Evolutionary conservation across 306 rosid species (phyloP).

Genomic region (Malus orientalis): DNA sequence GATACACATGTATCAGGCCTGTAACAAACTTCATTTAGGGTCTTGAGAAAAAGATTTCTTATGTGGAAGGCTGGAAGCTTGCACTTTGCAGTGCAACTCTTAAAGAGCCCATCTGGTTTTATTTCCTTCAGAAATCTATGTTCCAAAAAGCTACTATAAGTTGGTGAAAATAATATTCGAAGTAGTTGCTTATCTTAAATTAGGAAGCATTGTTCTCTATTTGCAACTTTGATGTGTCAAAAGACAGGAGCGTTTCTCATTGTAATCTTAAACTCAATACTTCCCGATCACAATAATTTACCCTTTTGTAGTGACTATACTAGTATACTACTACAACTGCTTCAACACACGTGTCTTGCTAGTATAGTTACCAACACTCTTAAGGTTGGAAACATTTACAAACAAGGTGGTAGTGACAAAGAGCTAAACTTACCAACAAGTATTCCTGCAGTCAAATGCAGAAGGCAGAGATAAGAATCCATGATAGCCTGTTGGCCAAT

Average conservation of each 20-base stretch:
- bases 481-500: slow-evolving; percentile 98
- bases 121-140: background rate
- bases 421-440: slow-evolving; percentile 62
- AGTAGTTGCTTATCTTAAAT: background rate
- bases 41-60: background rate
- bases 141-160: background rate
- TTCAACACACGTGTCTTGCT: background rate
- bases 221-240: background rate
- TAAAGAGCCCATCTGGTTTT: background rate
- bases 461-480: slow-evolving; percentile 96
- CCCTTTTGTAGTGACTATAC: background rate
- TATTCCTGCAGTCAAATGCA: slow-evolving; percentile 95
- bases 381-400: background rate
- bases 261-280: background rate
- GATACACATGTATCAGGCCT: background rate
- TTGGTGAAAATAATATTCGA: background rate
- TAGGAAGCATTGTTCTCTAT: background rate
- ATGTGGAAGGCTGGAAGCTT: background rate
- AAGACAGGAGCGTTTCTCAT: background rate
- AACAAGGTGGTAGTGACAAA: background rate
- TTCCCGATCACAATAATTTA: background rate
- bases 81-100: background rate
- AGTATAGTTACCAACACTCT: background rate
- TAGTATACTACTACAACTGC: background rate
- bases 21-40: background rate